phyloP scores from a whole-genome alignment of 2,329 filamentous ascomycete species.

The Diaporthe ampelina region DNA sequence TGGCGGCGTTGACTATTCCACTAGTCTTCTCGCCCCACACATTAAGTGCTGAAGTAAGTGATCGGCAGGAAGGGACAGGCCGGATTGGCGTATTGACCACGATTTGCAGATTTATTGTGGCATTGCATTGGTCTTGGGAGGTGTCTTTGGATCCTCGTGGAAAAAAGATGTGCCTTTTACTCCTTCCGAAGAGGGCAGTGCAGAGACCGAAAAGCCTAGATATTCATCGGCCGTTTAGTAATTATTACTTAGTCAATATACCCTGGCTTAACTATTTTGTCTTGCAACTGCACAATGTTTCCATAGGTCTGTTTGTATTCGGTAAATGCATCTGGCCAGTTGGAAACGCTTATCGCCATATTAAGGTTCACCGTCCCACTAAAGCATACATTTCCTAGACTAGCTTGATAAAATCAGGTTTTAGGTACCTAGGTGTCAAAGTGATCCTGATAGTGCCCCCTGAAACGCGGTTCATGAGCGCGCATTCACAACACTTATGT shows the following conservation, averaged over 20 bases:
- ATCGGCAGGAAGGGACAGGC: not conserved
- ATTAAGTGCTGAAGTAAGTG: not conserved
- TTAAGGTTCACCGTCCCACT: not conserved
- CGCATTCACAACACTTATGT: too few relatives aligned
- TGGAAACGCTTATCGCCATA: not conserved
- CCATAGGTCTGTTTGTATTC: not conserved
- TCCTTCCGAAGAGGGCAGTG: not conserved
- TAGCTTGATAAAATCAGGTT: too few relatives aligned
- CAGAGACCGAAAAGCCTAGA: not conserved
- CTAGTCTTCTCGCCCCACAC: not conserved
- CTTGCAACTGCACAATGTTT: not conserved
- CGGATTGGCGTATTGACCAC: not conserved
- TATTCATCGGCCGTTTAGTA: not conserved
- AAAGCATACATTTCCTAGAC: not conserved
- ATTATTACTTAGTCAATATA: not conserved
- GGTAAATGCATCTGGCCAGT: not conserved
- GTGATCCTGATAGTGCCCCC: not conserved
- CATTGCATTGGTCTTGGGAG: not conserved
- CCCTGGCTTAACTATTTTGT: not conserved
- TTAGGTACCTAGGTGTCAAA: not conserved
- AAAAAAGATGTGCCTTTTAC: not conserved
- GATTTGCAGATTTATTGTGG: not conserved
- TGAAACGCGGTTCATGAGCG: not conserved
- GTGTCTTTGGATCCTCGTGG: constrained; percentile 1
- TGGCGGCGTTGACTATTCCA: constrained; percentile 10